Evolutionary conservation across 352 stramenopile genomes (phyloP).

Genomic region (Phytophthora meadii): DNA sequence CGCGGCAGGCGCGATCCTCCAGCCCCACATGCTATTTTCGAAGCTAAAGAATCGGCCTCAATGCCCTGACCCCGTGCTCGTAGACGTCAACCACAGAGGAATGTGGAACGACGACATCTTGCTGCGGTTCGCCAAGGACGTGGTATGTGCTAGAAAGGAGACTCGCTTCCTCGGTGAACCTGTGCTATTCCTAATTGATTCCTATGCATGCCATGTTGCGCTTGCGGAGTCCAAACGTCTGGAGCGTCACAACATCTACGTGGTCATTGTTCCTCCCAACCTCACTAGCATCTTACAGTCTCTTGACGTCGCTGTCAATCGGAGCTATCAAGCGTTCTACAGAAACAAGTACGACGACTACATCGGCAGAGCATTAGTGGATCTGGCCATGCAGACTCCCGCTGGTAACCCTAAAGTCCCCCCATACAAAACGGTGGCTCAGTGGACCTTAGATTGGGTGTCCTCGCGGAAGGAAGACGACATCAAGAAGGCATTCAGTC

Average conservation of each 20-base stretch:
- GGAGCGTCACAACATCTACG: slow-evolving; percentile 4
- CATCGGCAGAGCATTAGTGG: neutral
- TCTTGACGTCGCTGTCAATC: neutral
- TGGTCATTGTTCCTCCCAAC: slow-evolving; percentile 3
- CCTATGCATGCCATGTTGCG: neutral
- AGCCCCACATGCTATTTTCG: neutral
- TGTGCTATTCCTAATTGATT: slow-evolving; percentile 2
- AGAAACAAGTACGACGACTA: neutral
- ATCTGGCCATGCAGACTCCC: neutral
- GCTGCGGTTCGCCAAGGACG: neutral
- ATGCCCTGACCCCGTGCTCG: neutral
- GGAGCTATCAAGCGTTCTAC: slow-evolving; percentile 10
- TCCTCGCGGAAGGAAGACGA: neutral
- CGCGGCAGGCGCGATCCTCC: neutral
- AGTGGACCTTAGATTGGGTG: slow-evolving; percentile 5
- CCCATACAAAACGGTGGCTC: neutral
- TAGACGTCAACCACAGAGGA: slow-evolving; percentile 5
- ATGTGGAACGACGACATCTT: slow-evolving; percentile 11
- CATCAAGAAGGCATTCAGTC: neutral
- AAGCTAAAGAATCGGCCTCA: slow-evolving; percentile 5
- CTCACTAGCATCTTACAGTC: neutral
- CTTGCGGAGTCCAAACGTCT: neutral
- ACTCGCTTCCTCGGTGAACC: slow-evolving; percentile 1
- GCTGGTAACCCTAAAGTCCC: neutral
- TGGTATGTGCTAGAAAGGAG: neutral